Conservation (phyloP, 495 filamentous ascomycete species). For the Penicillium coprophilum region DNA sequence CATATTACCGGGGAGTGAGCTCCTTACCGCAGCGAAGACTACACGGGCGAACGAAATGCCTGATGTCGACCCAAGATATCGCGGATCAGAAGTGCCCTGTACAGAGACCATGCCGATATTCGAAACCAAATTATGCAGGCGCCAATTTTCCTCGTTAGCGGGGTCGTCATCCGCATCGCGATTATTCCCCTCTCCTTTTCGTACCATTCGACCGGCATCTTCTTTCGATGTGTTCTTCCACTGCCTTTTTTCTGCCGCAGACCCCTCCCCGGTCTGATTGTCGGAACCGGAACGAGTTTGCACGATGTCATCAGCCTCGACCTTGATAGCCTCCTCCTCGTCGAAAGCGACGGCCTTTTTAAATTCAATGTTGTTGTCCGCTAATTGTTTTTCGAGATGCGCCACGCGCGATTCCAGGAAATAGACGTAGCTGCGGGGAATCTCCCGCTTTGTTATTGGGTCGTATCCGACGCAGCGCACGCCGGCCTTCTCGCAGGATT, state of each 20-base stretch:
- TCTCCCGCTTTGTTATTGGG: slow-evolving; percentile 91
- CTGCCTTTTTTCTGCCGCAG: slow-evolving; percentile 20
- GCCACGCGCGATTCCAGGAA: slow-evolving; percentile 85
- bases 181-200: slow-evolving; percentile 37
- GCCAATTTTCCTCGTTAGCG: slow-evolving; percentile 57
- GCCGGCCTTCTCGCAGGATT: slow-evolving; percentile 84
- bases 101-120: slow-evolving; percentile 77
- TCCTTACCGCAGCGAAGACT: slow-evolving; percentile 92
- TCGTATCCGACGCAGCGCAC: slow-evolving; percentile 93
- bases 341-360: slow-evolving; percentile 77
- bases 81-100: slow-evolving; percentile 71
- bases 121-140: slow-evolving; percentile 69
- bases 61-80: slow-evolving; percentile 81
- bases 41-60: slow-evolving; percentile 94
- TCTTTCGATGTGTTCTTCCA: slow-evolving; percentile 29
- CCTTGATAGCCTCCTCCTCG: slow-evolving; percentile 49
- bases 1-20: slow-evolving; percentile 58
- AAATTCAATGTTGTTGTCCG: slow-evolving; percentile 66
- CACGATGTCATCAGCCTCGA: slow-evolving; percentile 34
- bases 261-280: slow-evolving; percentile 15
- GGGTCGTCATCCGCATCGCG: slow-evolving; percentile 27
- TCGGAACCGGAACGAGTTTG: slow-evolving; percentile 20
- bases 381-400: slow-evolving; percentile 77
- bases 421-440: slow-evolving; percentile 91
- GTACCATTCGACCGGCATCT: slow-evolving; percentile 25